Evolutionary conservation across 257 asterid genomes (phyloP), one percentile per base, ranked within the genome.

Genomic region (Leonotis leonurus): DNA sequence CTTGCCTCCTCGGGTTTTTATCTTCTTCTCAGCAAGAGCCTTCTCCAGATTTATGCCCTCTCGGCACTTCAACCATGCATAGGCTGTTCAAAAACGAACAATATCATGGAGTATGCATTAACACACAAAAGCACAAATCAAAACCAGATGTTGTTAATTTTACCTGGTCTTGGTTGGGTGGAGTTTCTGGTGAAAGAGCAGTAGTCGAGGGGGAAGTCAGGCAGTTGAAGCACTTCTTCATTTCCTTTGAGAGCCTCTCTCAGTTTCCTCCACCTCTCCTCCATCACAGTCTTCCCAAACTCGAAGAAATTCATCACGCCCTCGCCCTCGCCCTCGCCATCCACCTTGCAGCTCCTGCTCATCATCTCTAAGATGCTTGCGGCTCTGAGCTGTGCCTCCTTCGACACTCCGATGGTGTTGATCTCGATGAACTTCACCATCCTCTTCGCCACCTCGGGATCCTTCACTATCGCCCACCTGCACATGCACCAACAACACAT

Each of bases 391-490:
- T 85, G 98, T 30, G 95, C 79, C 51, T 88, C 96, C 59, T 80
- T 90, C 0, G 95, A 83, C 26, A 90, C 98, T 10, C 94, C 98
- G 18, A 90, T 88, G 0, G 91, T 77, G 56, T 46, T 85, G 2
- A 83, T 36, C 61, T 73, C 84, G 2, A 88, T 80, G 49, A 77
- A 88, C 8, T 84, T 78, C 18, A 66, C 77, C 97, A 92, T 89
- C 65, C 53, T 84, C 32, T 57, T 73, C 0, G 93, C 95, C 2
- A 89, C 80, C 0, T 78, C 75, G 41, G 69, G 56, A 46, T 92
- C 89, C 60, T 61, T 86, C 4, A 86, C 89, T 16, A 89, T 54
- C 3, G 95, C 98, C 97, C 95, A 92, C 2, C 91, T 90, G 11
- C 51, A 65, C 49, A 41, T 18, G 1, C 13, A 56, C 21, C 16